Evolutionary conservation across 495 filamentous ascomycete genomes (phyloP).

Genomic region (Chaetomium tenue): DNA sequence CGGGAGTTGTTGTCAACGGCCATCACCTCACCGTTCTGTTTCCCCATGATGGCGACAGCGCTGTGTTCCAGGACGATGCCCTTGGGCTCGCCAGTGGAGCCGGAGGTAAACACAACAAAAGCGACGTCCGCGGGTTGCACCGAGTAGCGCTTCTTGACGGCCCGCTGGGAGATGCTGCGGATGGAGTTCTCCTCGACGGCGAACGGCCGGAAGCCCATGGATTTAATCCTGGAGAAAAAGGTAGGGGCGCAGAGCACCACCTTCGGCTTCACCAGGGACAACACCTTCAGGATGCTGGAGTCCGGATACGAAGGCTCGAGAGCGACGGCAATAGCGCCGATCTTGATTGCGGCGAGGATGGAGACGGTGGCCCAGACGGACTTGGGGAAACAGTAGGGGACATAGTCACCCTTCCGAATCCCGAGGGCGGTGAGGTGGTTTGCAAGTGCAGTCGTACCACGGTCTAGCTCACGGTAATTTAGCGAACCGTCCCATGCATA

Average conservation of each 20-base stretch:
- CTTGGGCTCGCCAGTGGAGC: slow-evolving; percentile 55
- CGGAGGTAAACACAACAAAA: slow-evolving; percentile 59
- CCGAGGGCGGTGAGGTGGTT: slow-evolving; percentile 36
- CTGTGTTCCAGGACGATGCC: slow-evolving; percentile 39
- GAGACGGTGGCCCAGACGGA: slow-evolving; percentile 45
- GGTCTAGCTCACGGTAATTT: slow-evolving; percentile 52
- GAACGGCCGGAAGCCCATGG: slow-evolving; percentile 11
- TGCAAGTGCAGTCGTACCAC: slow-evolving; percentile 48
- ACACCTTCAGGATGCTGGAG: slow-evolving; percentile 41
- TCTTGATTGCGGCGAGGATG: slow-evolving; percentile 42
- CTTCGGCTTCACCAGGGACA: slow-evolving; percentile 35
- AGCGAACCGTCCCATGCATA: slow-evolving; percentile 49
- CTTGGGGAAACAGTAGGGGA: slow-evolving; percentile 49
- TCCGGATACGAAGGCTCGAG: slow-evolving; percentile 57
- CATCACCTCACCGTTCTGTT: slow-evolving; percentile 13
- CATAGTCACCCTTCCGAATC: slow-evolving; percentile 41
- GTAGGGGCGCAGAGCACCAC: slow-evolving; percentile 17
- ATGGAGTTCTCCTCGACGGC: slow-evolving; percentile 13
- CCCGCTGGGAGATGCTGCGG: slow-evolving; percentile 1
- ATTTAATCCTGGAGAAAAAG: slow-evolving; percentile 9
- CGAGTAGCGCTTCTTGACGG: slow-evolving; percentile 16
- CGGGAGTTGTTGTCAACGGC: slow-evolving; percentile 30
- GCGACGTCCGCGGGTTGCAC: slow-evolving; percentile 23
- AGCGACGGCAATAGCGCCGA: slow-evolving; percentile 50
- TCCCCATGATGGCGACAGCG: slow-evolving; percentile 14